phyloP scores from a whole-genome alignment of 768 basidiomycete species.

The Lentinus tigrinus region DNA sequence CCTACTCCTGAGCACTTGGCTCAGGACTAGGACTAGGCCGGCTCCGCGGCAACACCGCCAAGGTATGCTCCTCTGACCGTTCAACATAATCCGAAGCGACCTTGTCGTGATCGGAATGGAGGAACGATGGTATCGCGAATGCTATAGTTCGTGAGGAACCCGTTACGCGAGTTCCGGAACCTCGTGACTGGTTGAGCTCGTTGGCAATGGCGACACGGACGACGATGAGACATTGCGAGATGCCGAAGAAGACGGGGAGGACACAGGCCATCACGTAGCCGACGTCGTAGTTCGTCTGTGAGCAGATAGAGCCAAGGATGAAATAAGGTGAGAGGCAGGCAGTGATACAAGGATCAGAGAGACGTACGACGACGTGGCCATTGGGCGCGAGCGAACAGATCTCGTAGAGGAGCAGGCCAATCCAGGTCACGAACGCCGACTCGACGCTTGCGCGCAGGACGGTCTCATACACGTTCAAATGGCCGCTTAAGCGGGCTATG shows the following conservation, averaged over 20 bases:
- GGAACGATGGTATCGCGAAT: too few species aligned
- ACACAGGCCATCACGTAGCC: slow-evolving; percentile 22
- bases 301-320: neutral
- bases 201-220: slow-evolving; percentile 20
- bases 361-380: slow-evolving; percentile 18
- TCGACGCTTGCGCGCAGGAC: slow-evolving; percentile 21
- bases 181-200: neutral
- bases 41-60: too few species aligned
- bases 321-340: neutral
- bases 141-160: too few species aligned
- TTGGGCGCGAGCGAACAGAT: slow-evolving; percentile 20
- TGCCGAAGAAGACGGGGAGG: slow-evolving; percentile 24
- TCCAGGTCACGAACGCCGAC: slow-evolving; percentile 26
- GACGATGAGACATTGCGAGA: slow-evolving; percentile 27
- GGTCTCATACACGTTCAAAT: neutral
- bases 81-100: too few species aligned
- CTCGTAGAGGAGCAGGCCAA: slow-evolving; percentile 25
- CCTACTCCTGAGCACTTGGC: too few species aligned
- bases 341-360: too few species aligned
- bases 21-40: too few species aligned
- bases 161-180: too few species aligned
- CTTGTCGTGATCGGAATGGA: too few species aligned
- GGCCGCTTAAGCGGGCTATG: neutral
- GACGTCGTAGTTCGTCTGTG: slow-evolving; percentile 16
- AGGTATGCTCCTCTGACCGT: too few species aligned